Base-by-base conservation (phyloP, 2,329 filamentous ascomycete genomes). In the Paraconiothyrium brasiliense region DNA sequence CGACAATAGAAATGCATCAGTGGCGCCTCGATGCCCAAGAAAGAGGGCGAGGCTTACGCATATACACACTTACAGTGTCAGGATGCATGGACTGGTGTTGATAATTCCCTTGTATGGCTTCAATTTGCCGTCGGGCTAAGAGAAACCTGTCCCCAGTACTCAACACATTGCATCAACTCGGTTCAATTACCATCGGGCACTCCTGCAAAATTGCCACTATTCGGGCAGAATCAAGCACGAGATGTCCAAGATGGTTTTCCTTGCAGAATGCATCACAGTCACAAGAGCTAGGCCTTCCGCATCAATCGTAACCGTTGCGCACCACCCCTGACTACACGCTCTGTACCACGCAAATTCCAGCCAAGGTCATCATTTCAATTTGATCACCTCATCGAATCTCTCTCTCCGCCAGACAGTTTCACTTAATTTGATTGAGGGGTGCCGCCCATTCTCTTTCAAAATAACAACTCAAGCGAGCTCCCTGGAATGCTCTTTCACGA, bases 251-350 rank as follows among this genome's bases (percentile, higher is more conserved):
- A 62, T 68, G 65, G 69, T 66, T 63, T 59, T 49, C 62, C 67
- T 75, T 69, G 68, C 70, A 70, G 68, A 59, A 66, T 58, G 52
- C 44, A 47, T 16, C 47, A 57, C 59, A 48, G 16, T 62, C 63
- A 71, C 65, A 22, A 35, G 41, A 63, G 39, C 44, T 22, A 22
- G 30, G n/a, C 14, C 30, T 35, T 5, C 67, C 65, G 51, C 47
- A 62, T 70, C 47, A 57, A 63, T 57, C 66, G 51, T 50, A 30
- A 46, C 62, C 61, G 60, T 63, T 61, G 62, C 60, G 57, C 65
- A 60, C 67, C 66, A 60, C 68, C 70, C 57, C 66, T 58, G 52
- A 62, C 67, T 62, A 71, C 63, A 67, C 68, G 65, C 52, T 47
- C 37, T 62, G 71, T 71, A 65, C 65, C 50, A 73, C 71, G 50